Conservation (phyloP, 2,329 filamentous ascomycete species). For the Aspergillus oerlinghausenensis region DNA sequence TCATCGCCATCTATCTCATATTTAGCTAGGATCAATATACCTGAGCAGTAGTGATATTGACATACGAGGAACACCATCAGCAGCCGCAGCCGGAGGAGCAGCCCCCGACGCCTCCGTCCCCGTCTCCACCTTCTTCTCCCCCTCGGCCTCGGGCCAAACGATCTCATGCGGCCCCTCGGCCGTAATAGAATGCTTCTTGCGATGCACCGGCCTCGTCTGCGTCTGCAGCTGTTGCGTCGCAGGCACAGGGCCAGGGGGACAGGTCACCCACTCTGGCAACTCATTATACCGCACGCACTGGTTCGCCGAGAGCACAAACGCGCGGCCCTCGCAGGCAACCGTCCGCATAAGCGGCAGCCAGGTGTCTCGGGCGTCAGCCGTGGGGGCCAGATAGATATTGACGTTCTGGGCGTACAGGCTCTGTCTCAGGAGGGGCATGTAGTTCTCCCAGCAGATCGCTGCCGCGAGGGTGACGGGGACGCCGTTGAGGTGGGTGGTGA, state of each 20-base stretch:
- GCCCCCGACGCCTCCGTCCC: background rate
- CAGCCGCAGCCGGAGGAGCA: too few relatives aligned
- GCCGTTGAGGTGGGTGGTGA: conserved; percentile 74
- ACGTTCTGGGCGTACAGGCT: conserved; percentile 84
- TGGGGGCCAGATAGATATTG: conserved; percentile 86
- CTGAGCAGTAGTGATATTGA: background rate
- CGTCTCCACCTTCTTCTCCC: background rate
- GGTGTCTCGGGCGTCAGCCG: conserved; percentile 75
- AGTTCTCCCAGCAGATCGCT: conserved; percentile 96
- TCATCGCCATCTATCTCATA: conserved; percentile 3
- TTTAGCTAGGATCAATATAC: conserved; percentile 1
- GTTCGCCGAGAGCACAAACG: conserved; percentile 81
- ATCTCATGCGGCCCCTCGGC: conserved; percentile 45
- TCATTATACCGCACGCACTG: conserved; percentile 65
- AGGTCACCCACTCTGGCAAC: conserved; percentile 54
- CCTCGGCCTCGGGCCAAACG: conserved; percentile 33
- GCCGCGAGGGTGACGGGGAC: conserved; percentile 74
- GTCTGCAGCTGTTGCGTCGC: background rate
- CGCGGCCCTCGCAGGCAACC: conserved; percentile 72
- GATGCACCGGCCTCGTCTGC: background rate
- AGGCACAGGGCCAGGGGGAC: conserved; percentile 1
- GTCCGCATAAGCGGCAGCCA: conserved; percentile 83
- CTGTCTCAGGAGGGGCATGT: conserved; percentile 85
- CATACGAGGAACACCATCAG: background rate
- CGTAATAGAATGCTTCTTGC: conserved; percentile 23